Evolutionary conservation across 225 moss, liverwort and hornwort genomes (phyloP).

Genomic region (Straminergon stramineum): DNA sequence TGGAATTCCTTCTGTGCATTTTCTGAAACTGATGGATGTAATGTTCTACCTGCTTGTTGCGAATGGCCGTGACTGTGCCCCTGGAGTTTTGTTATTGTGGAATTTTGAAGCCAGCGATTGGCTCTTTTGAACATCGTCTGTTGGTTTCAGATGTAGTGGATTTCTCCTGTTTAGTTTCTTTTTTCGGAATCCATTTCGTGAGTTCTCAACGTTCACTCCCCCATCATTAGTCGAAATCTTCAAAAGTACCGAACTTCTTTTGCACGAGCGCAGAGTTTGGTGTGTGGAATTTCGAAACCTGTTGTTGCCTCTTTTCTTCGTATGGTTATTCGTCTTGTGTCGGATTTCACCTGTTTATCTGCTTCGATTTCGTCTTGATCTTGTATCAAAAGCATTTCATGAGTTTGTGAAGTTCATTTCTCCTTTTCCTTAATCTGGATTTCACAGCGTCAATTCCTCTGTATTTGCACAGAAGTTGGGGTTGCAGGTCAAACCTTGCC

Average conservation of each 20-base stretch:
- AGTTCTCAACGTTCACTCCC: not conserved
- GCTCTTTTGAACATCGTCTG: not conserved
- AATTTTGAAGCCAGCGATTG: not conserved
- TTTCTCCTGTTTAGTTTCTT: not conserved
- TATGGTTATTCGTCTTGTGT: not conserved
- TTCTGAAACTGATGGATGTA: not conserved
- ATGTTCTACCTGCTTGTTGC: not conserved
- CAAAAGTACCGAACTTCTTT: not conserved
- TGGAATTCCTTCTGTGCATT: too few relatives aligned
- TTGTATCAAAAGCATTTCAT: too few relatives aligned
- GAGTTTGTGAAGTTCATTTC: not conserved
- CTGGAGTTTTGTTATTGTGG: not conserved
- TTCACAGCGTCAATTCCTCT: not conserved
- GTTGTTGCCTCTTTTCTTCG: not conserved
- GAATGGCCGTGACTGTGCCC: not conserved
- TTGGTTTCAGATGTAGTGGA: not conserved
- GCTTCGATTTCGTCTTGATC: not conserved
- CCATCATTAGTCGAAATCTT: not conserved
- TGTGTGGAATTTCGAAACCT: not conserved
- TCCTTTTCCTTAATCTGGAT: not conserved
- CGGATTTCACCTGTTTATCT: not conserved
- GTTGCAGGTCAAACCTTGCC: not conserved
- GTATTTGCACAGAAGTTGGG: not conserved
- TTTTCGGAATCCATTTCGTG: accelerated
- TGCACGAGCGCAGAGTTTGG: not conserved